Conservation (phyloP, 805 yeast genomes). For the Yarrowia porcina region DNA sequence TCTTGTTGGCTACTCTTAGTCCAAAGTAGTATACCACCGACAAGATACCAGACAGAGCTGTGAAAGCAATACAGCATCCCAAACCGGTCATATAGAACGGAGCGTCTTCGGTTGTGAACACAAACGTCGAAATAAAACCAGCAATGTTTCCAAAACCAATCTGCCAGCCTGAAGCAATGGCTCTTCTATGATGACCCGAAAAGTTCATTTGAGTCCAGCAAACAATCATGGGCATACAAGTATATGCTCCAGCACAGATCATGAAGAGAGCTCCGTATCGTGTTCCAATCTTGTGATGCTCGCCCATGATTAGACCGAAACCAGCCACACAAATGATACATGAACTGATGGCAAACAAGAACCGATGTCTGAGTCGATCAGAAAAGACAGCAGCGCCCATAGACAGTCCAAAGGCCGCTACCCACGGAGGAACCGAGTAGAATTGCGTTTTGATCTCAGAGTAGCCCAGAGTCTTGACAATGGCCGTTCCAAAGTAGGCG, state of each 20-base stretch:
- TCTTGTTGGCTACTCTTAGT: constrained; percentile 35
- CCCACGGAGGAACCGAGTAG: constrained; percentile 84
- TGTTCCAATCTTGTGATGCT: constrained; percentile 41
- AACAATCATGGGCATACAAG: constrained; percentile 65
- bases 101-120: constrained; percentile 53
- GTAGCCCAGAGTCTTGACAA: constrained; percentile 59
- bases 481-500: constrained; percentile 69
- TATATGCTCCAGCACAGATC: constrained; percentile 55
- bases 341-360: constrained; percentile 31
- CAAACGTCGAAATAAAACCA: constrained; percentile 61
- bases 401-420: constrained; percentile 65
- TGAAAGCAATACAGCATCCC: constrained; percentile 49
- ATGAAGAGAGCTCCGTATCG: constrained; percentile 66
- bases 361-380: constrained; percentile 48
- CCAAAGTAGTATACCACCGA: constrained; percentile 40
- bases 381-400: constrained; percentile 61
- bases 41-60: constrained; percentile 43
- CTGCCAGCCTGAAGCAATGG: constrained; percentile 57
- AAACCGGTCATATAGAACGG: constrained; percentile 60
- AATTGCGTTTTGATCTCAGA: constrained; percentile 72
- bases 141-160: constrained; percentile 74
- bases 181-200: constrained; percentile 60
- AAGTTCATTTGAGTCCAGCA: constrained; percentile 66
- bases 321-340: constrained; percentile 50
- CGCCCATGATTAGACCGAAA: constrained; percentile 53